Percentiles rank a stretch among this genome's conserved stretches.
Conservation (phyloP, 1,139 yeast species). For the Saccharomyces hybrid region DNA sequence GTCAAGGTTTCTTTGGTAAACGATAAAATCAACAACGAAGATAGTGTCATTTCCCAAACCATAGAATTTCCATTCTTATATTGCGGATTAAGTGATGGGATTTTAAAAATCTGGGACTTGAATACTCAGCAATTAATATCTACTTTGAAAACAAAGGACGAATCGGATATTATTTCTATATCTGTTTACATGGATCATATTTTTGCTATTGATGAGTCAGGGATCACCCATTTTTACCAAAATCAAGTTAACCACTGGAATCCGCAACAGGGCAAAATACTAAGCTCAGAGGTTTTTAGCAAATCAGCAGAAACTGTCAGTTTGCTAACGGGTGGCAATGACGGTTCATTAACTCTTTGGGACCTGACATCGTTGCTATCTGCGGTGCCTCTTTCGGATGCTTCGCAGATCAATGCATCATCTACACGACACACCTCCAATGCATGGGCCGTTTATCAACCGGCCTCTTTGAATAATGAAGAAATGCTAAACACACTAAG, state of each 20-base stretch:
- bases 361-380: conserved; percentile 25
- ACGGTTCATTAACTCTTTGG: conserved; percentile 55
- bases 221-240: conserved; percentile 47
- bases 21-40: conserved; percentile 52
- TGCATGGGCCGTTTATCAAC: conserved; percentile 9
- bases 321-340: conserved; percentile 53
- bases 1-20: conserved; percentile 15
- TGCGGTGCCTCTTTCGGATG: not conserved
- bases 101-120: conserved; percentile 75
- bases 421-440: not conserved
- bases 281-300: conserved; percentile 31
- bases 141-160: conserved; percentile 41
- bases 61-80: conserved; percentile 59
- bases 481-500: conserved; percentile 55
- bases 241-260: conserved; percentile 35
- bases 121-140: conserved; percentile 68
- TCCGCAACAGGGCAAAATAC: conserved; percentile 35
- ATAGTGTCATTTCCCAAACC: conserved; percentile 62
- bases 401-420: not conserved
- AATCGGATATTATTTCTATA: conserved; percentile 44
- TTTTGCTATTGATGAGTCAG: conserved; percentile 35
- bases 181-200: conserved; percentile 39
- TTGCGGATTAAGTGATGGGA: conserved; percentile 70
- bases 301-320: conserved; percentile 22
- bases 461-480: conserved; percentile 40